phyloP scores from a whole-genome alignment of 371 early-diverging fungal genomes.

The Syncephalastrum sp. region DNA sequence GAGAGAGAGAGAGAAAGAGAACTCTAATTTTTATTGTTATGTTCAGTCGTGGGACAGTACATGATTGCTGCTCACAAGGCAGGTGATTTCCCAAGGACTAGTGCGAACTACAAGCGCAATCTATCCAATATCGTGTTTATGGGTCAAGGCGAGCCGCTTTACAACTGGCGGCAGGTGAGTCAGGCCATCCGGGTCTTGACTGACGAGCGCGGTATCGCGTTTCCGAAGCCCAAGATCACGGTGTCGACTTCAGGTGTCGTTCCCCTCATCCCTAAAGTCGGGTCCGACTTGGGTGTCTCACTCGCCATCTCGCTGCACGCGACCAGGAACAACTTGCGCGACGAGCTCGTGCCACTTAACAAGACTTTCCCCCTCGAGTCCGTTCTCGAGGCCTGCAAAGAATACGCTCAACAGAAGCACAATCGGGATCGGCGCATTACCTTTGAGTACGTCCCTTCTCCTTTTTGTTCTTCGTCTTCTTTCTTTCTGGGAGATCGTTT shows the following conservation, averaged over 20 bases:
- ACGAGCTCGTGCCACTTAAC: constrained; percentile 84
- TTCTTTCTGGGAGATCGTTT: neutral
- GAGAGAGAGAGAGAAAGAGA: neutral
- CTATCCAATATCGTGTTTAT: constrained; percentile 89
- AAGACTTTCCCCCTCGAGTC: constrained; percentile 73
- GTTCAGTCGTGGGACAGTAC: constrained; percentile 80
- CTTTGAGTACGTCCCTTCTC: constrained; percentile 56
- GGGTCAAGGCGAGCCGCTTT: constrained; percentile 80
- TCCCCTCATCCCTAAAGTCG: constrained; percentile 74
- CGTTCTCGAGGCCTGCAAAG: constrained; percentile 71
- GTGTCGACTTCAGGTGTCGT: constrained; percentile 91
- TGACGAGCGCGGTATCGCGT: constrained; percentile 63
- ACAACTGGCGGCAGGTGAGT: constrained; percentile 54
- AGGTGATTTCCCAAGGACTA: constrained; percentile 51
- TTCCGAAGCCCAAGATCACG: constrained; percentile 77
- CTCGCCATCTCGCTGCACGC: constrained; percentile 91
- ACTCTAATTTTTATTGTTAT: neutral
- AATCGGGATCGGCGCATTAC: constrained; percentile 62
- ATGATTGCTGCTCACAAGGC: constrained; percentile 67
- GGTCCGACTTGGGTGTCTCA: constrained; percentile 75
- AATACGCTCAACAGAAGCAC: constrained; percentile 56
- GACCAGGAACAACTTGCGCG: constrained; percentile 74
- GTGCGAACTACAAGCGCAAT: constrained; percentile 37
- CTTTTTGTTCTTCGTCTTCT: too few species aligned
- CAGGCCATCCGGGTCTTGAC: constrained; percentile 74